These are phyloP conservation scores for Basidiobolus meristosporus DNA, from an alignment of 371 early-diverging fungal species.

Conservation along the genomic window DNA sequence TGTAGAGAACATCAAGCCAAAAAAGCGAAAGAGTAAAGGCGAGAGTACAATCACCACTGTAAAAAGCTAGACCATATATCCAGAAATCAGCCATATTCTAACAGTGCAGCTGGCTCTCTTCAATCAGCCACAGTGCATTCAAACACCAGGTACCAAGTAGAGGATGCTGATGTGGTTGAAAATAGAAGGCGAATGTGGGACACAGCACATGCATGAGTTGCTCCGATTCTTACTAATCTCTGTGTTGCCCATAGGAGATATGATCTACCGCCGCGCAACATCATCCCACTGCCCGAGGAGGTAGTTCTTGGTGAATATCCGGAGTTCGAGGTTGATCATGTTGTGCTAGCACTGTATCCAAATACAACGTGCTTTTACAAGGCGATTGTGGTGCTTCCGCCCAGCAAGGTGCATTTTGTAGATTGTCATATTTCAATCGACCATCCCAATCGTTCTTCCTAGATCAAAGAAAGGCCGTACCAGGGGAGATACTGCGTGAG, in stretches of 20 bases:
- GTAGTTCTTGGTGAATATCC: no score
- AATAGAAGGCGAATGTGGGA: slow-evolving; percentile 29
- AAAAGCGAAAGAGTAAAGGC: no score
- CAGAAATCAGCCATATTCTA: no score
- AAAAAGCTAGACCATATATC: no score
- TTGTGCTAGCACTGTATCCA: slow-evolving; percentile 69
- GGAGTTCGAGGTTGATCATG: slow-evolving; percentile 34
- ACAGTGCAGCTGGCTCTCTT: no score
- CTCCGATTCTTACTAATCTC: no score
- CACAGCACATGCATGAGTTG: background rate
- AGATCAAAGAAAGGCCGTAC: slow-evolving; percentile 16
- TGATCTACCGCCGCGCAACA: slow-evolving; percentile 27
- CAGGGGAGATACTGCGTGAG: slow-evolving; percentile 23
- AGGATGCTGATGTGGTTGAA: slow-evolving; percentile 57
- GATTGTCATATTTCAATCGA: no score
- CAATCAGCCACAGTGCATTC: background rate
- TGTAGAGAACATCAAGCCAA: no score
- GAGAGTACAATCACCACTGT: no score
- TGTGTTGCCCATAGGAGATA: slow-evolving; percentile 30
- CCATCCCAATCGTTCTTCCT: background rate
- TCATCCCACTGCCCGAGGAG: slow-evolving; percentile 32
- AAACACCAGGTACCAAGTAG: slow-evolving; percentile 31
- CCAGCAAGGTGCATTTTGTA: slow-evolving; percentile 39
- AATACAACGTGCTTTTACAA: slow-evolving; percentile 73
- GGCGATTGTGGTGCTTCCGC: slow-evolving; percentile 44